These are phyloP conservation scores for Rhizopogon rudus DNA, from an alignment of 768 basidiomycete genomes.

Conservation along the genomic window DNA sequence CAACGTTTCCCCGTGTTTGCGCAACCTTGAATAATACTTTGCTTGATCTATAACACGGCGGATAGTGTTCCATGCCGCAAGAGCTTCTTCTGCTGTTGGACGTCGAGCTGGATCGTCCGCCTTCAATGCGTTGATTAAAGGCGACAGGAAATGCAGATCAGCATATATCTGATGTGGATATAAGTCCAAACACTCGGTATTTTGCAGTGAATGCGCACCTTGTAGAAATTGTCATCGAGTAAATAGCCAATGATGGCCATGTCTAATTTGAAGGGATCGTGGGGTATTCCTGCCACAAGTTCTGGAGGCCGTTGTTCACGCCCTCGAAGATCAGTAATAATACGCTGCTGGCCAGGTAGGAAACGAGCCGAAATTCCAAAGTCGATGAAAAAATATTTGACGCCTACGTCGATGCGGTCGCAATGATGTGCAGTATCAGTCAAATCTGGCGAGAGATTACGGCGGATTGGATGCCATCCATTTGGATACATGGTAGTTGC, in stretches of 20 bases:
- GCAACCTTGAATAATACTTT: not conserved
- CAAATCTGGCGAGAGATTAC: slow-evolving; percentile 9
- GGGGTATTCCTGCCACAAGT: slow-evolving; percentile 12
- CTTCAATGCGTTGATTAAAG: not conserved
- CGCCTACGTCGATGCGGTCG: slow-evolving; percentile 21
- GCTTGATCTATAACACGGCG: not conserved
- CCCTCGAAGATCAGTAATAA: slow-evolving; percentile 5
- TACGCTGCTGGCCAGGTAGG: slow-evolving; percentile 1
- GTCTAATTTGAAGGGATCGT: slow-evolving; percentile 27
- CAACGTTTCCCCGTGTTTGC: not conserved
- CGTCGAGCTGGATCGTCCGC: not conserved
- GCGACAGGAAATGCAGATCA: not conserved
- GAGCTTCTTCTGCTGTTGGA: not conserved
- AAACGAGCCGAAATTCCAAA: slow-evolving; percentile 29
- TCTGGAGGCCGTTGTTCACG: slow-evolving; percentile 19
- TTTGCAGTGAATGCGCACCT: not conserved
- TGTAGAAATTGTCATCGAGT: slow-evolving; percentile 13
- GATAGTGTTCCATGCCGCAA: not conserved
- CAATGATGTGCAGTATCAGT: slow-evolving; percentile 11
- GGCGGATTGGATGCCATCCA: slow-evolving; percentile 19
- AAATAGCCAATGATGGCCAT: slow-evolving; percentile 23
- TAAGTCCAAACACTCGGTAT: not conserved
- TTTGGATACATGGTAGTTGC: slow-evolving; percentile 19
- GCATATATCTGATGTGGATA: not conserved
- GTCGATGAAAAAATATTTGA: slow-evolving; percentile 32